These are phyloP conservation scores for Kluyveromyces sp. DNA, from an alignment of 1,139 yeast genomes.

Conservation along the genomic window DNA sequence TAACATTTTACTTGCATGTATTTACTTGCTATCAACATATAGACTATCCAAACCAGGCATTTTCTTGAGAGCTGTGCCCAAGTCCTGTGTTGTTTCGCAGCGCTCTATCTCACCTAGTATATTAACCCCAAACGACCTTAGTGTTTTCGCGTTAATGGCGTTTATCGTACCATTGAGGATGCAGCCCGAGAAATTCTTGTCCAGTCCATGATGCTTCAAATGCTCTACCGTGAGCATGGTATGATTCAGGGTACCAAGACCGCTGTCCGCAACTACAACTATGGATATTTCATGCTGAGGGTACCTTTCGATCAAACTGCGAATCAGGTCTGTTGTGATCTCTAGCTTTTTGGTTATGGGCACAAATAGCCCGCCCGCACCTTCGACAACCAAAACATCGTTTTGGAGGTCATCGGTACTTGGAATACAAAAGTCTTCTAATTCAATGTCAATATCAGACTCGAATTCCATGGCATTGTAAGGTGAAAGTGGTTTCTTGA, in stretches of 20 bases:
- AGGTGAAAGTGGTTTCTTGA: constrained; percentile 28
- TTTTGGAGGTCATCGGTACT: neutral
- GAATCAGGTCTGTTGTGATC: constrained; percentile 26
- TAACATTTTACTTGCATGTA: neutral
- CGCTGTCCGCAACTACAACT: constrained; percentile 29
- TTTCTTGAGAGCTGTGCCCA: constrained; percentile 3
- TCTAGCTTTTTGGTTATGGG: constrained; percentile 23
- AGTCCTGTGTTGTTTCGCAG: constrained; percentile 3
- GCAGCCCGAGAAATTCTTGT: constrained; percentile 20
- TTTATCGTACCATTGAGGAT: constrained; percentile 26
- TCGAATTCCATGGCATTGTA: constrained; percentile 27
- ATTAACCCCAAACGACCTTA: constrained; percentile 14
- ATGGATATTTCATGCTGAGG: constrained; percentile 13
- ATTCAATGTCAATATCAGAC: constrained; percentile 9
- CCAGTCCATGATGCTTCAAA: constrained; percentile 15
- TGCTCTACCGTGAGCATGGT: constrained; percentile 28
- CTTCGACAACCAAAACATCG: constrained; percentile 27
- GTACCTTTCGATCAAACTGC: constrained; percentile 9
- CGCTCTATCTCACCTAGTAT: constrained; percentile 13
- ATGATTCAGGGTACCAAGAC: constrained; percentile 31
- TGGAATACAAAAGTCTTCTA: constrained; percentile 18
- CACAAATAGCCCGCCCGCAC: constrained; percentile 31
- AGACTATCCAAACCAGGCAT: constrained; percentile 7
- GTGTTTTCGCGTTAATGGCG: constrained; percentile 20
- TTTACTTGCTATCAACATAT: neutral